A percentile compares a stretch with the other conserved stretches of the same genome.
These are phyloP conservation scores for Cryphonectria japonica DNA, from an alignment of 2,329 filamentous ascomycete species.

Conservation along the genomic window DNA sequence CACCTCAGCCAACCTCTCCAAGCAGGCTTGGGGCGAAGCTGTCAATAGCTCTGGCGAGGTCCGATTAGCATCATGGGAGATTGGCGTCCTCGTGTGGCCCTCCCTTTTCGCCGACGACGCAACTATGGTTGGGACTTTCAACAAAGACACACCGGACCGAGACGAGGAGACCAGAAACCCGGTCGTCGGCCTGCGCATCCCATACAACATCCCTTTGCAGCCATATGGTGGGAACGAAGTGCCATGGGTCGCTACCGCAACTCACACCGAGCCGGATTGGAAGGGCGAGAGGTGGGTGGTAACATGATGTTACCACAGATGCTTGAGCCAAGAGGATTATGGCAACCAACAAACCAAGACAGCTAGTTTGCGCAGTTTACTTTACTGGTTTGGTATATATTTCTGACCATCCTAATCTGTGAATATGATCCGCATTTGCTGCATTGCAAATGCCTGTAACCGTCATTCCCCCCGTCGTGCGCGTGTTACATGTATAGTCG, in stretches of 20 bases:
- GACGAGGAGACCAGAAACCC: constrained; percentile 33
- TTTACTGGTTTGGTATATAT: constrained; percentile 1
- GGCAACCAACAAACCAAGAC: too few relatives aligned
- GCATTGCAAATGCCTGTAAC: not conserved
- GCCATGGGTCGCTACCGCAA: constrained; percentile 75
- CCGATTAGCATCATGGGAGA: constrained; percentile 79
- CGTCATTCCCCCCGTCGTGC: not conserved
- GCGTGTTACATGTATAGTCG: not conserved
- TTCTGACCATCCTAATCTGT: not conserved
- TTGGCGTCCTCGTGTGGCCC: constrained; percentile 84
- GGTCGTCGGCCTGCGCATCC: constrained; percentile 73
- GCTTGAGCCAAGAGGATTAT: not conserved
- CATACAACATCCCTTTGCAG: constrained; percentile 78
- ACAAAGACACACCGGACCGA: constrained; percentile 56
- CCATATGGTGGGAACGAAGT: constrained; percentile 65
- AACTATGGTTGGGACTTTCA: constrained; percentile 72
- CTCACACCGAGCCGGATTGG: constrained; percentile 66
- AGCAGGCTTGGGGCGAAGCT: constrained; percentile 82
- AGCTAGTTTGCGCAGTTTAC: not conserved
- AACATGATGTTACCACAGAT: constrained; percentile 12
- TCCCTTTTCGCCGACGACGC: constrained; percentile 53
- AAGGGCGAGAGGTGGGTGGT: constrained; percentile 48
- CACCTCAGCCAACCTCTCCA: constrained; percentile 90
- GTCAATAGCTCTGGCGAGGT: constrained; percentile 61
- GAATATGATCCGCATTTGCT: not conserved